phyloP scores from a whole-genome alignment of 768 basidiomycete genomes.

The Pisolithus orientalis region DNA sequence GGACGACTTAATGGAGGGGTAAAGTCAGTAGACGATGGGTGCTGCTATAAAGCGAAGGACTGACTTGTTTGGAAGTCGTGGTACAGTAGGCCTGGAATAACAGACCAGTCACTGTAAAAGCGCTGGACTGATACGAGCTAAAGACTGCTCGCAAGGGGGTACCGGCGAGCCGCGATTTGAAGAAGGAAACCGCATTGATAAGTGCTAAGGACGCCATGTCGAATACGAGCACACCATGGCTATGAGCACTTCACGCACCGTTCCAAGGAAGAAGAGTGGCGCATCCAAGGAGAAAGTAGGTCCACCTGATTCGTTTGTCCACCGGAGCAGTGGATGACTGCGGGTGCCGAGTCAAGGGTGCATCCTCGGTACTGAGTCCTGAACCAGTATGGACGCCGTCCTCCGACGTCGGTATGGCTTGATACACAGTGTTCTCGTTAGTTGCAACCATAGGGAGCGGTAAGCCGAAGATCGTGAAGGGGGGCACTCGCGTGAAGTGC shows the following conservation, averaged over 20 bases:
- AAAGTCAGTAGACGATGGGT: not conserved
- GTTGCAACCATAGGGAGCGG: conserved; percentile 2
- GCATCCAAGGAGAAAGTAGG: conserved; percentile 69
- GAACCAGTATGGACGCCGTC: not conserved
- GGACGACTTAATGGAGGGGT: conserved; percentile 39
- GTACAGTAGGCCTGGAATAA: conserved; percentile 72
- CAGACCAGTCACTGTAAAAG: conserved; percentile 62
- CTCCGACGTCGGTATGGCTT: conserved; percentile 16
- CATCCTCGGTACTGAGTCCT: conserved; percentile 4
- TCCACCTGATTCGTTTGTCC: conserved; percentile 49
- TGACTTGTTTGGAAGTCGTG: conserved; percentile 56
- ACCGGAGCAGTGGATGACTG: conserved; percentile 10
- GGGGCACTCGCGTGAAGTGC: too few relatives aligned
- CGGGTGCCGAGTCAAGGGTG: conserved; percentile 21
- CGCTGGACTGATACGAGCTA: conserved; percentile 57
- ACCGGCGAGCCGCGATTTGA: conserved; percentile 59
- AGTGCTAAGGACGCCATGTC: conserved; percentile 44
- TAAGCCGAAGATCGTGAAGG: too few relatives aligned
- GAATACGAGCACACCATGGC: not conserved
- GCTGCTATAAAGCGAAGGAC: conserved; percentile 14
- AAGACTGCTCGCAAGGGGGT: conserved; percentile 56
- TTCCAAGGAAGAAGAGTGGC: conserved; percentile 87
- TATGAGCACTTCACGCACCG: conserved; percentile 41
- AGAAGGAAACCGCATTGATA: conserved; percentile 82
- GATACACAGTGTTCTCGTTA: conserved; percentile 10